Evolutionary conservation across 257 asterid species (phyloP), one percentile per base, ranked within the genome.

Genomic region (Plantago major): DNA sequence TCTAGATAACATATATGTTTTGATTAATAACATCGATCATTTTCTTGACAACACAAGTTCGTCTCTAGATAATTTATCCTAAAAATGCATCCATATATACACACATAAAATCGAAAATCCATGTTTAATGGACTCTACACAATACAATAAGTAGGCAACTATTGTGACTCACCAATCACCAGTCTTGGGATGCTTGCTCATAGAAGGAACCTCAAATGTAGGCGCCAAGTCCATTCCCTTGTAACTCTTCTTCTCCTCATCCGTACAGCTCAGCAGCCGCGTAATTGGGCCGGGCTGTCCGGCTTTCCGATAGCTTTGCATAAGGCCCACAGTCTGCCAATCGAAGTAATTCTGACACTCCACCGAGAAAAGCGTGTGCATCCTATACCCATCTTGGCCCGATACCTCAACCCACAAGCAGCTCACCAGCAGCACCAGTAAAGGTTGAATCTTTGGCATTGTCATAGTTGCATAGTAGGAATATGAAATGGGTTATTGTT

Each of bases 311-410:
- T 67, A 85, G 80, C 99, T 89, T 51, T 83, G 94, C 96, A 93
- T 78, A 73, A 93, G 84, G 2, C 99, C 99, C 62, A 93, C 97
- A 12, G 99, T 89, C 55, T 93, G 95, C 99, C 99, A 93, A 82
- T 93, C 97, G 78, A 93, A 93, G 82, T 93, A 93, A 72, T 89
- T 76, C 76, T 87, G 94, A 61, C 99, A 92, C 76, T 92, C 97
- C 59, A 87, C 99, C 38, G 97, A 93, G 78, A 92, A 92, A 38
- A 92, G 71, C 8, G 99, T 92, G 73, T 92, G 97, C 80, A 92
- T 80, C 83, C 97, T 82, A 68, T 67, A 82, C 50, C 67, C 69
- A 64, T 66, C 60, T 64, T 62, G 68, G 58, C 69, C 79, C 65
- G 63, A 68, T 3, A 33, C 69, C 80, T 54, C 79, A 65, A 62